Percentiles rank a stretch among this genome's conserved stretches.
Conservation (phyloP, 2,329 filamentous ascomycete species). For the Dothideomycetes sp. region DNA sequence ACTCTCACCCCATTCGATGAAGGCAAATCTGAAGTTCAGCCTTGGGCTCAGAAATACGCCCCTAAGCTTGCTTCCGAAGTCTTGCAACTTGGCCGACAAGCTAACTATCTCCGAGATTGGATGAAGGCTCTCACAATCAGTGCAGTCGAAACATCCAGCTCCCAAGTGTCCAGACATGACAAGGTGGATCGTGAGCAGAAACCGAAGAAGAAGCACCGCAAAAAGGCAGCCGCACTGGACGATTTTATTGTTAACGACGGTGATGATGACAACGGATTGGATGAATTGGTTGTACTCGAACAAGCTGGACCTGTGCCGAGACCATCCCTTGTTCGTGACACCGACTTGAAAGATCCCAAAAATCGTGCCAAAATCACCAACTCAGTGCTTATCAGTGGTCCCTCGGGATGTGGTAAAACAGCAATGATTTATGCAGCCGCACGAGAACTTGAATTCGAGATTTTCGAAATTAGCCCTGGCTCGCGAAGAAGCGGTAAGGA, state of each 20-base stretch:
- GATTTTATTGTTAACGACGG: slow-evolving; percentile 73
- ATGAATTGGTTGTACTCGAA: slow-evolving; percentile 57
- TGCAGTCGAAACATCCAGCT: slow-evolving; percentile 56
- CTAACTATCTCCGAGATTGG: slow-evolving; percentile 68
- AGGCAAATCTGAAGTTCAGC: slow-evolving; percentile 60
- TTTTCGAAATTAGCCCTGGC: slow-evolving; percentile 88
- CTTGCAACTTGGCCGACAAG: slow-evolving; percentile 65
- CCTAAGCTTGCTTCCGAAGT: slow-evolving; percentile 61
- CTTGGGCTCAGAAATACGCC: slow-evolving; percentile 81
- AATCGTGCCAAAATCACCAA: slow-evolving; percentile 50
- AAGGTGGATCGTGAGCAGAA: slow-evolving; percentile 19
- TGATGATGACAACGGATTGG: slow-evolving; percentile 59
- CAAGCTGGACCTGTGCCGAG: slow-evolving; percentile 15
- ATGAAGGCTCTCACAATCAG: slow-evolving; percentile 65
- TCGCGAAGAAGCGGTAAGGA: slow-evolving; percentile 81
- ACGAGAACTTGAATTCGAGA: slow-evolving; percentile 81
- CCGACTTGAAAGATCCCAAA: slow-evolving; percentile 17
- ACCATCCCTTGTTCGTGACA: slow-evolving; percentile 19
- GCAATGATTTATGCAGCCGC: slow-evolving; percentile 86
- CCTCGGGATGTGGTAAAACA: slow-evolving; percentile 85
- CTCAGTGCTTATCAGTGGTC: slow-evolving; percentile 78
- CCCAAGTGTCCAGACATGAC: slow-evolving; percentile 2
- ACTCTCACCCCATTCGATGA: slow-evolving; percentile 71
- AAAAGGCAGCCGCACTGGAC: slow-evolving; percentile 58
- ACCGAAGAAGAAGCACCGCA: slow-evolving; percentile 56